Base-by-base conservation (phyloP, 345 rosid genomes). In the Salix koriyanagi region DNA sequence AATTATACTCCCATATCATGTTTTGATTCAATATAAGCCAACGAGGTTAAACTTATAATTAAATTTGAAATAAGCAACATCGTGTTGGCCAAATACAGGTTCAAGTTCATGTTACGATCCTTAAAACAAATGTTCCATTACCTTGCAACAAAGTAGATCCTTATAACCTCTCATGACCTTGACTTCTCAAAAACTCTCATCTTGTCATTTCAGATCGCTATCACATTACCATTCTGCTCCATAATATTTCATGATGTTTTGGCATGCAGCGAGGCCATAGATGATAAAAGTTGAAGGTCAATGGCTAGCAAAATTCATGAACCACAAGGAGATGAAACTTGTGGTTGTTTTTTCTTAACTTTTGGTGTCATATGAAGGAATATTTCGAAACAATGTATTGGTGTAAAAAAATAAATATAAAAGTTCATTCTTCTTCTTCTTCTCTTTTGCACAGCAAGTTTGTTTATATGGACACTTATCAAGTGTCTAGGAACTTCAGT, bases 131-230 rank as follows among this genome's bases (percentile, higher is more conserved):
- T 34, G 6, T 34, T 34, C 66, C 79, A 62, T 71, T 85, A 83
- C 81, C 85, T 86, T 50, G 41, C 30, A 60, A 80, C 75, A 84
- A 67, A 72, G 69, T 32, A 72, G 78, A 82, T 71, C 86, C 78
- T 78, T 76, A 78, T 74, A 84, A 84, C 77, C 79, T 69, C 82
- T 60, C 82, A 84, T 75, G 83, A 79, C 73, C 62, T 65, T 58
- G 71, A 81, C 75, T 81, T 84, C 82, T 84, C 87, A 79, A 75
- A 78, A 85, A 72, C 82, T 78, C 77, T 81, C 82, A 77, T 77
- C 82, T 52, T 42, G 74, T 71, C 82, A 81, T 72, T 79, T 85
- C 83, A 83, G 81, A 76, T 80, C 12, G 62, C 85, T 76, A 80
- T 76, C 84, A 72, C 58, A 79, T 72, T 78, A 83, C 76, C 79